Evolutionary conservation across 805 yeast genomes (phyloP), one percentile per base, ranked within the genome.

Genomic region (Priceomyces haplophilus): DNA sequence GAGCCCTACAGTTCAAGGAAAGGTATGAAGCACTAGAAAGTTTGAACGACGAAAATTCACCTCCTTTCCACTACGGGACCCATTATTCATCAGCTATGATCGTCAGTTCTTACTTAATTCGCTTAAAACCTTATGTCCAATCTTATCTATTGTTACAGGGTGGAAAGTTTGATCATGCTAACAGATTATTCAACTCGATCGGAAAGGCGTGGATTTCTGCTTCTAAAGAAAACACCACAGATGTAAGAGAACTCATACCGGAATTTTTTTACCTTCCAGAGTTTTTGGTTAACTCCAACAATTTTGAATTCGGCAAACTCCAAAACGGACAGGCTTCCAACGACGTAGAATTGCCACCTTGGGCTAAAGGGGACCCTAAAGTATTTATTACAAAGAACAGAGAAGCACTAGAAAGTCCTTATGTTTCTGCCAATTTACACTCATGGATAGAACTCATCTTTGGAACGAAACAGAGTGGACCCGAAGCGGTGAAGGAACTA

Each of bases 51-150:
- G 69, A 62, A 0, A 45, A 52, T 16, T 69, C 88, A 0, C 88
- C 89, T 0, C 86, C 96, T 0, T 88, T 88, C 61, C 96, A 88
- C 58, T 88, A 88, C 55, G 97, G 97, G 2, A 89, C 97, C 0
- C 97, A 88, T 59, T 88, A 88, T 57, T 88, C 96, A 0, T 86
- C 95, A 0, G 95, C 96, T 0, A 89, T 88, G 97, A 88, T 88
- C 55, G 96, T 88, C 2, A 76, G 95, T 0, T 84, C 93, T 0
- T 88, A 77, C 52, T 60, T 88, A 49, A 86, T 88, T 30, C 69
- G 97, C 38, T 52, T 88, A 19, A 77, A 82, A 48, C 97, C 97
- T 0, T 86, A 80, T 61, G 91, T 85, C 2, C 86, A 85, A 41
- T 83, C 95, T 0, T 88, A 85, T 54, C 61, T 87, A 33, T 56